Evolutionary conservation across 805 yeast genomes (phyloP).

Genomic region (Lipomyces lipofer): DNA sequence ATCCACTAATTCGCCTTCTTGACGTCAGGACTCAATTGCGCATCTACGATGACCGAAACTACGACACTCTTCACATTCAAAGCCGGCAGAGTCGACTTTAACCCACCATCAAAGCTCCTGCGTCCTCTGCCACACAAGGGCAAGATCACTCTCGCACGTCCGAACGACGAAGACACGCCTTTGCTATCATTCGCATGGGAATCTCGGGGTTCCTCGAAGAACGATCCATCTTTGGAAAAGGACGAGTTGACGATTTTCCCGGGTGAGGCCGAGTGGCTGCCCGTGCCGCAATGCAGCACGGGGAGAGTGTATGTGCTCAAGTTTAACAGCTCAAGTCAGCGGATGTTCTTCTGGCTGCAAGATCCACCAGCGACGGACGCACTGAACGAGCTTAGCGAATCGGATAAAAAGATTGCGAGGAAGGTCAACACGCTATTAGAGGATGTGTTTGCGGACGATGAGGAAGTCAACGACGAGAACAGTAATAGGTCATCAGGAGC

Average conservation of each 20-base stretch:
- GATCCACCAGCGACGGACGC: constrained; percentile 66
- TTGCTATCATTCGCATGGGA: constrained; percentile 72
- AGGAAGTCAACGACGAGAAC: constrained; percentile 16
- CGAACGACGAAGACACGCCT: constrained; percentile 66
- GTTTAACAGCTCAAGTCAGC: constrained; percentile 63
- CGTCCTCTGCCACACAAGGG: constrained; percentile 76
- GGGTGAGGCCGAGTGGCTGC: constrained; percentile 80
- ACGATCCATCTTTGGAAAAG: constrained; percentile 42
- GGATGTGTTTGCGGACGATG: constrained; percentile 39
- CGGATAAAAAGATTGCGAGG: constrained; percentile 54
- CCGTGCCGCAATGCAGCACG: constrained; percentile 63
- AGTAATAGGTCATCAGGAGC: constrained; percentile 4
- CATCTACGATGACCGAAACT: constrained; percentile 18
- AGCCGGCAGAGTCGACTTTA: constrained; percentile 74
- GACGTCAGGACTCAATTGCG: too few relatives aligned
- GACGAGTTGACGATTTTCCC: constrained; percentile 71
- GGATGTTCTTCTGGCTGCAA: constrained; percentile 69
- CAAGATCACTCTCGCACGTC: constrained; percentile 54
- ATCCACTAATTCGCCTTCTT: too few relatives aligned
- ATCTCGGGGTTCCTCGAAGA: constrained; percentile 53
- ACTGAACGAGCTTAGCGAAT: constrained; percentile 52
- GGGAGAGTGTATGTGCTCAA: constrained; percentile 76
- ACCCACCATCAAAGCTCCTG: constrained; percentile 58
- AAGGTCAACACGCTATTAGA: constrained; percentile 53
- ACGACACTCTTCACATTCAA: constrained; percentile 49